Evolutionary conservation across 257 asterid species (phyloP).

Genomic region (Misopates orontium): DNA sequence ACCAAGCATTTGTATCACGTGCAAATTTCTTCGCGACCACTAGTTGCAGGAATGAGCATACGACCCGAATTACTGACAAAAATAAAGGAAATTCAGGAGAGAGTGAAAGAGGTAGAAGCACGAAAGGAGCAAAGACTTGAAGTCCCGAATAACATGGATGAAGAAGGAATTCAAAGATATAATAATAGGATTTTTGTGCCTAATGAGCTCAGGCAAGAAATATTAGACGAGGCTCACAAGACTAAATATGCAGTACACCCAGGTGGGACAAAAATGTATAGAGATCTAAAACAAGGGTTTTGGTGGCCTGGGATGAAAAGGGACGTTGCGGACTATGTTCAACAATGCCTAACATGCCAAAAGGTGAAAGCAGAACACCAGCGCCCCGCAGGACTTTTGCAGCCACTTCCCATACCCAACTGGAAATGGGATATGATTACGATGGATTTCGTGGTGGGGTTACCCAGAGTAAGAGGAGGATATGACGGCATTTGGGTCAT

Average conservation of each 20-base stretch:
- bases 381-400: no score
- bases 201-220: no score
- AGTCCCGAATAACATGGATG: not conserved
- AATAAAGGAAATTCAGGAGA: not conserved
- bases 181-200: not conserved
- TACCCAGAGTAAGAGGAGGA: no score
- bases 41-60: not conserved
- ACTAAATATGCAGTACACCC: not conserved
- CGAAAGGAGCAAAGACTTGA: not conserved
- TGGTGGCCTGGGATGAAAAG: not conserved
- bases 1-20: not conserved
- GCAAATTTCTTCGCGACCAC: not conserved
- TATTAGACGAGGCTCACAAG: not conserved
- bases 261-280: not conserved
- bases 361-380: no score
- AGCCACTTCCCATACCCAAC: no score
- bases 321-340: not conserved
- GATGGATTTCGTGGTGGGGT: no score
- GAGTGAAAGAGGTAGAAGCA: not conserved
- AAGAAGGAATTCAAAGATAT: not conserved
- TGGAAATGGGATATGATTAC: no score
- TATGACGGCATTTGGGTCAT: no score
- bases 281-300: not conserved
- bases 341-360: not conserved
- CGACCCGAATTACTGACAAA: not conserved